Evolutionary conservation across 2,329 filamentous ascomycete species (phyloP), one percentile per base, ranked within the genome.

Genomic region (Exophiala xenobiotica): DNA sequence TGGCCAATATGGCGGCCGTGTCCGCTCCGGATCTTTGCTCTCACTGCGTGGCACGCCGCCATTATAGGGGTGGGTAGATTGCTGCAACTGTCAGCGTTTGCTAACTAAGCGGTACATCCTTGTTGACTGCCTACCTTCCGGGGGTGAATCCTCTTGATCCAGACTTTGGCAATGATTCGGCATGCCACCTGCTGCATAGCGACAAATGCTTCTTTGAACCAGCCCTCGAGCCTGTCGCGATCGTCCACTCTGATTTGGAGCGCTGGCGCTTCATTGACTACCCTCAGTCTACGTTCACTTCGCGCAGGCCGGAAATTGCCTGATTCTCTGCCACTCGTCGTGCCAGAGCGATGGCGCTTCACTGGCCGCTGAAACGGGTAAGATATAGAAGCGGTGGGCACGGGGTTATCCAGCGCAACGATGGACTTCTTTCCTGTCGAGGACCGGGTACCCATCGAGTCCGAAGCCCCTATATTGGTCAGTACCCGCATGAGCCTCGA

Each of bases 1-100:
- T 6, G 60, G 60, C 60, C 60, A 62, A 45, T 62, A 62, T 9
- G 68, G 66, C 6, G 74, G 74, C 57, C 71, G 74, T 9, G 73
- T 76, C 53, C 67, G 67, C 49, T 74, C 69, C 3, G 70, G 68
- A 51, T 76, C 71, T 1, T 67, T 66, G 4, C 64, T 67, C 24
- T 70, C 64, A 29, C 67, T 69, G 1, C 67, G 66, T 1, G 68
- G 64, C 20, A 68, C 67, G n/a, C 70, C 68, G 8, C 74, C 74
- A 58, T 76, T 77, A 58, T 77, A 77, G 2, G 74, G 74, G 57
- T 73, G 70, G 41, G 69, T 71, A 2, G 71, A 71, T 61, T 76
- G 74, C 61, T 60, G 37, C n/a, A 9, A 20, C 22, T 22, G 6
- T 46, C 14, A 41, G 45, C 48, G 33, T 38, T 18, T 14, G 20